Percentiles rank a stretch among this genome's conserved stretches.
These are phyloP conservation scores for Strobilomyces confusus DNA, from an alignment of 768 basidiomycete species.

Conservation along the genomic window DNA sequence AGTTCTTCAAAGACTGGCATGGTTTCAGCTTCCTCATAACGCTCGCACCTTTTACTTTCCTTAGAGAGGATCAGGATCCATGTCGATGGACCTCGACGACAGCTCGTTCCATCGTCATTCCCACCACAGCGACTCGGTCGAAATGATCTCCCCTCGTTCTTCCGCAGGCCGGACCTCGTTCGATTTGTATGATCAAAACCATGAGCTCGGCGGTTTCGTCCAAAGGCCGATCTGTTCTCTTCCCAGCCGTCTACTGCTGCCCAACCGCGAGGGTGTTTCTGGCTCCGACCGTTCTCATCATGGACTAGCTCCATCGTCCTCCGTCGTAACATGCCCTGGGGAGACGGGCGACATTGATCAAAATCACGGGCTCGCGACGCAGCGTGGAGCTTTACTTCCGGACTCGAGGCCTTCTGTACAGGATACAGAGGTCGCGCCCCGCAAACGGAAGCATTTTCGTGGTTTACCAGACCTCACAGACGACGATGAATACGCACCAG, in stretches of 20 bases:
- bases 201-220: background rate
- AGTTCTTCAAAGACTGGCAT: slow-evolving; percentile 1
- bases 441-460: slow-evolving; percentile 19
- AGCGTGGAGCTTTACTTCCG: background rate
- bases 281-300: background rate
- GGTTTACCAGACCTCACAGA: background rate
- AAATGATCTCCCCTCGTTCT: background rate
- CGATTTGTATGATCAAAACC: background rate
- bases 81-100: slow-evolving; percentile 13
- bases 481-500: background rate
- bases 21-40: background rate
- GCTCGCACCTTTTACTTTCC: background rate
- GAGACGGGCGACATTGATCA: background rate
- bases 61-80: slow-evolving; percentile 8
- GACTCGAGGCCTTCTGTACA: background rate
- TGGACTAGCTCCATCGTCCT: background rate
- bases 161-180: background rate
- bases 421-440: background rate
- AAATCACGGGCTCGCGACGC: background rate
- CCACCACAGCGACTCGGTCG: background rate
- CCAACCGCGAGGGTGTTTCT: background rate
- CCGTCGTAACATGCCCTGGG: background rate
- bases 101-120: background rate
- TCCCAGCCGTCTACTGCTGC: background rate
- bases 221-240: background rate